Percentiles rank a stretch among this genome's conserved stretches.
Evolutionary conservation across 164 flowering plant genomes (phyloP).

Genomic region (Vitis amurensis): DNA sequence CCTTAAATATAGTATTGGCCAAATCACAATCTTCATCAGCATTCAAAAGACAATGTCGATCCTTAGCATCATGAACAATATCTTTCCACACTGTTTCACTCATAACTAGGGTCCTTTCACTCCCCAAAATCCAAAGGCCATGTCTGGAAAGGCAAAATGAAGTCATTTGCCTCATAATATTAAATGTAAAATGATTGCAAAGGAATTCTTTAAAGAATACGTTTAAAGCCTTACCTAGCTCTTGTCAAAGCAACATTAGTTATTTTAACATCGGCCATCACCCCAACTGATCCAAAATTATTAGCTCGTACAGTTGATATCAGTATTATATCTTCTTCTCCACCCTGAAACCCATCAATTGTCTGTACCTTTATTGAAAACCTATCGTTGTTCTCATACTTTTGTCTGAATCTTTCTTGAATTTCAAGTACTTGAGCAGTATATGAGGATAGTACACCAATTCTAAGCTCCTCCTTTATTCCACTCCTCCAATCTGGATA

Average conservation of each 20-base stretch:
- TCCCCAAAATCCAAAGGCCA: conserved; percentile 36
- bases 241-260: conserved; percentile 51
- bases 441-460: conserved; percentile 33
- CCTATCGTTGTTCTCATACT: conserved; percentile 10
- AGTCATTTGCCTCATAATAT: neutral
- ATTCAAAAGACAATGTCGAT: conserved; percentile 21
- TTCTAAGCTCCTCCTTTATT: conserved; percentile 12
- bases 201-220: too few species aligned
- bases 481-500: too few species aligned
- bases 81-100: conserved; percentile 28
- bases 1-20: conserved; percentile 7
- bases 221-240: conserved; percentile 31
- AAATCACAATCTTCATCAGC: conserved; percentile 23
- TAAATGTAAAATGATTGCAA: too few species aligned
- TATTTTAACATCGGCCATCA: conserved; percentile 31
- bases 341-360: conserved; percentile 55
- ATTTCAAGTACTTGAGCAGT: conserved; percentile 31
- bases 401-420: conserved; percentile 18
- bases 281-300: conserved; percentile 25
- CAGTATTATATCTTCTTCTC: conserved; percentile 49
- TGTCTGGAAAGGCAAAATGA: conserved; percentile 13
- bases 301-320: conserved; percentile 47
- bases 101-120: conserved; percentile 21
- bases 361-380: conserved; percentile 37
- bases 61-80: conserved; percentile 24